Conservation (phyloP, 257 asterid species). For the Cinchona pubescens region DNA sequence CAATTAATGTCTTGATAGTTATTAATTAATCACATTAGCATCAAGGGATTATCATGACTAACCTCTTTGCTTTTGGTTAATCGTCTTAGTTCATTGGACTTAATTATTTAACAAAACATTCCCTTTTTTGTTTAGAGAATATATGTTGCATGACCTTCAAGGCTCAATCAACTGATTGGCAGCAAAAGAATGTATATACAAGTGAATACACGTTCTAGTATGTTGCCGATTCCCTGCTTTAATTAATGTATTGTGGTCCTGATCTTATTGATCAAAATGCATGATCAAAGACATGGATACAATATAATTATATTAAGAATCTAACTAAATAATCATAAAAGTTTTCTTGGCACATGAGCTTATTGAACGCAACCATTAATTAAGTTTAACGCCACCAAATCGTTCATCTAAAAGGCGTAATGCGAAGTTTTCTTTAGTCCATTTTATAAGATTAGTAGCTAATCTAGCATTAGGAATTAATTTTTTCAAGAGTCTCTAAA, state of each 20-base stretch:
- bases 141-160: neutral
- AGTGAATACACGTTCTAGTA: neutral
- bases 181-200: neutral
- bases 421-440: constrained; percentile 3
- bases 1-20: neutral
- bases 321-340: constrained; percentile 15
- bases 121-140: neutral
- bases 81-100: constrained; percentile 16
- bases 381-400: constrained; percentile 17
- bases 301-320: neutral
- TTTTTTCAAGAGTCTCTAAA: neutral
- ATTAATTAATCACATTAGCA: neutral
- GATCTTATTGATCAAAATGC: neutral
- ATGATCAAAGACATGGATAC: neutral
- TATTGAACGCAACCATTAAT: constrained; percentile 26
- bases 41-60: constrained; percentile 1
- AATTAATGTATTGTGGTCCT: constrained; percentile 8
- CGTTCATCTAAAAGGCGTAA: neutral
- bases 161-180: neutral
- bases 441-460: neutral
- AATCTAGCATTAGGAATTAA: neutral
- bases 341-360: constrained; percentile 39
- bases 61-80: neutral
- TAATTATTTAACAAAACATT: constrained; percentile 4
- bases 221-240: neutral